A percentile compares a stretch with the other conserved stretches of the same genome.
Evolutionary conservation across 345 rosid species (phyloP).

Genomic region (Pistacia vera): DNA sequence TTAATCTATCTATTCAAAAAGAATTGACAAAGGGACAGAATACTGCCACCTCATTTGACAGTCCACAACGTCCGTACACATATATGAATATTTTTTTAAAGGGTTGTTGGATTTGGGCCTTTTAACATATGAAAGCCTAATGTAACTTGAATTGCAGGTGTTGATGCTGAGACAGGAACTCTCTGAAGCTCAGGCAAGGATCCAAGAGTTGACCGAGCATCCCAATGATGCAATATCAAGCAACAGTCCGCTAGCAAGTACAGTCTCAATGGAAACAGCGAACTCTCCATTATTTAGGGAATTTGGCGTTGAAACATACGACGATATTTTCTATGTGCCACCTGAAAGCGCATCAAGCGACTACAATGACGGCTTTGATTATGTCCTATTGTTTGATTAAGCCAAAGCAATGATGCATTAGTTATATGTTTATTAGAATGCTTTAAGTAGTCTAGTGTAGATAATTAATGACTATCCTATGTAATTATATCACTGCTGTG

Average conservation of each 20-base stretch:
- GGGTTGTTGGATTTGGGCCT: constrained; percentile 28
- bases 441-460: too few species aligned
- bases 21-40: too few species aligned
- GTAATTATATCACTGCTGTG: too few species aligned
- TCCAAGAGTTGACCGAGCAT: constrained; percentile 43
- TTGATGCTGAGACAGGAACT: constrained; percentile 46
- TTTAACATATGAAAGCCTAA: background rate
- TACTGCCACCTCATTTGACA: constrained; percentile 5
- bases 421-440: too few species aligned
- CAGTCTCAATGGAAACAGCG: background rate
- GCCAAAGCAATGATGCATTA: too few species aligned
- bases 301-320: background rate
- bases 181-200: constrained; percentile 50
- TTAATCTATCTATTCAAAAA: background rate
- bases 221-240: constrained; percentile 14
- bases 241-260: background rate
- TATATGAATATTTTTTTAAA: constrained; percentile 7
- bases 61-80: constrained; percentile 22
- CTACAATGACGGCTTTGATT: too few species aligned
- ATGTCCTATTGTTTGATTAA: too few species aligned
- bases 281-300: background rate
- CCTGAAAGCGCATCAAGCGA: background rate
- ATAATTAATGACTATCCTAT: too few species aligned
- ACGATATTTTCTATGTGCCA: background rate
- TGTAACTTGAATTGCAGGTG: constrained; percentile 36